Evolutionary conservation across 2,329 filamentous ascomycete species (phyloP).

Genomic region (Grosmannia penicillata): DNA sequence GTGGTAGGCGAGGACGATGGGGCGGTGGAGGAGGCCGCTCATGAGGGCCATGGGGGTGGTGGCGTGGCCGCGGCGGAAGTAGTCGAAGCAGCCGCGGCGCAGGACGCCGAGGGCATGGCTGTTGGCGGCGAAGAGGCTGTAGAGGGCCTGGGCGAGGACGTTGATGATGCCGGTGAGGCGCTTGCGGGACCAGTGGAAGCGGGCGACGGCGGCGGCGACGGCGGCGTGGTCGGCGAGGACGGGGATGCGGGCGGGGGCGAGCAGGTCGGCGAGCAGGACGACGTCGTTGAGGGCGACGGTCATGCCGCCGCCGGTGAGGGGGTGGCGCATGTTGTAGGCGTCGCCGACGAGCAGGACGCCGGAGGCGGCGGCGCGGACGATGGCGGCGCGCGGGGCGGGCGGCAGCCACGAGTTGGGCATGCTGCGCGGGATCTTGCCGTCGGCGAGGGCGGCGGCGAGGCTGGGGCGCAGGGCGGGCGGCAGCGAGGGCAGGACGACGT

Average conservation of each 20-base stretch:
- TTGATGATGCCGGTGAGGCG: slow-evolving; percentile 77
- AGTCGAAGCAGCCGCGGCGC: slow-evolving; percentile 80
- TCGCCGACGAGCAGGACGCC: slow-evolving; percentile 79
- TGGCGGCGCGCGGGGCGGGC: slow-evolving; percentile 22
- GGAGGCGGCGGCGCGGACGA: slow-evolving; percentile 38
- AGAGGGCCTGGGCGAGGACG: slow-evolving; percentile 90
- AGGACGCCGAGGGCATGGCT: slow-evolving; percentile 63
- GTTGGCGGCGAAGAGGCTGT: slow-evolving; percentile 79
- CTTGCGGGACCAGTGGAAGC: slow-evolving; percentile 84
- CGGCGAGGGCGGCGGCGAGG: slow-evolving; percentile 55
- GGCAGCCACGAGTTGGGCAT: slow-evolving; percentile 98
- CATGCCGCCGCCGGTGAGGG: slow-evolving; percentile 39
- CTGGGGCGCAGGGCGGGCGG: slow-evolving; percentile 57
- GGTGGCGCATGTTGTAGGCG: slow-evolving; percentile 98
- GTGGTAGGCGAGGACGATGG: slow-evolving; percentile 26
- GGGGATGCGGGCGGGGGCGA: background rate
- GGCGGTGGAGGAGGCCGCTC: slow-evolving; percentile 64
- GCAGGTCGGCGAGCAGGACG: background rate
- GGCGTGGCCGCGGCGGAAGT: slow-evolving; percentile 60
- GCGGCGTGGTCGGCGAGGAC: background rate
- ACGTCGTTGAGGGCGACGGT: background rate
- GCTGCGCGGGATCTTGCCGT: slow-evolving; percentile 58
- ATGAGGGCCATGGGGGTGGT: background rate
- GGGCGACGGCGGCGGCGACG: slow-evolving; percentile 52
- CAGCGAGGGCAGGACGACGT: slow-evolving; percentile 60